phyloP scores from a whole-genome alignment of 768 basidiomycete genomes.

The Lactarius quietus region DNA sequence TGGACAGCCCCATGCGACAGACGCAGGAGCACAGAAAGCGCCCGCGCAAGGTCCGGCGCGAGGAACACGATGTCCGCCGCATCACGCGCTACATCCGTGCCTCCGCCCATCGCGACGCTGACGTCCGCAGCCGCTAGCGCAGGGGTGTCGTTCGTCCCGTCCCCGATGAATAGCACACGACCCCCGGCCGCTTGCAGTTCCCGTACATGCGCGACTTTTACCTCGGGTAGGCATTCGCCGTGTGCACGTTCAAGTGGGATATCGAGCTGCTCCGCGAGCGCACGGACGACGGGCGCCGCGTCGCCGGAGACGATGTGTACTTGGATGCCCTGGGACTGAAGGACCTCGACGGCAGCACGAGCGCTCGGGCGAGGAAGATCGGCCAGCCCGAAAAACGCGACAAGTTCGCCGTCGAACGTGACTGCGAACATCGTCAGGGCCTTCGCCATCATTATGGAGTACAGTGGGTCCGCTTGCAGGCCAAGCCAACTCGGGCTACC shows the following conservation, averaged over 20 bases:
- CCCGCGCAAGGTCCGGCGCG: conserved; percentile 30
- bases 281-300: conserved; percentile 40
- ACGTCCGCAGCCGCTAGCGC: conserved; percentile 52
- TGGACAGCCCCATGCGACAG: conserved; percentile 35
- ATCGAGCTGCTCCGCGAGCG: conserved; percentile 40
- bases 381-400: conserved; percentile 40
- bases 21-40: conserved; percentile 40
- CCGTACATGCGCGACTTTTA: conserved; percentile 39
- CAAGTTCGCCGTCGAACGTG: conserved; percentile 29
- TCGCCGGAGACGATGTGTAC: conserved; percentile 53
- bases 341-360: conserved; percentile 34
- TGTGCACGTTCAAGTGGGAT: conserved; percentile 37
- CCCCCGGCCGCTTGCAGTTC: conserved; percentile 29
- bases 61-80: conserved; percentile 47
- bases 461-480: conserved; percentile 29
- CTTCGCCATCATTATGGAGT: conserved; percentile 36
- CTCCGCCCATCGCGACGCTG: conserved; percentile 38
- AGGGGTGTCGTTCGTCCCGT: conserved; percentile 52
- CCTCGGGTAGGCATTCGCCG: conserved; percentile 45
- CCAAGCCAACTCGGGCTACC: conserved; percentile 38
- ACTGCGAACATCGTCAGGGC: conserved; percentile 46
- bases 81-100: conserved; percentile 40
- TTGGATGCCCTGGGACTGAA: conserved; percentile 36
- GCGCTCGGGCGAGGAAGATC: conserved; percentile 47
- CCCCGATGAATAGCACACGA: conserved; percentile 43